These are phyloP conservation scores for Talaromyces borbonicus DNA, from an alignment of 495 filamentous ascomycete genomes.

Conservation along the genomic window DNA sequence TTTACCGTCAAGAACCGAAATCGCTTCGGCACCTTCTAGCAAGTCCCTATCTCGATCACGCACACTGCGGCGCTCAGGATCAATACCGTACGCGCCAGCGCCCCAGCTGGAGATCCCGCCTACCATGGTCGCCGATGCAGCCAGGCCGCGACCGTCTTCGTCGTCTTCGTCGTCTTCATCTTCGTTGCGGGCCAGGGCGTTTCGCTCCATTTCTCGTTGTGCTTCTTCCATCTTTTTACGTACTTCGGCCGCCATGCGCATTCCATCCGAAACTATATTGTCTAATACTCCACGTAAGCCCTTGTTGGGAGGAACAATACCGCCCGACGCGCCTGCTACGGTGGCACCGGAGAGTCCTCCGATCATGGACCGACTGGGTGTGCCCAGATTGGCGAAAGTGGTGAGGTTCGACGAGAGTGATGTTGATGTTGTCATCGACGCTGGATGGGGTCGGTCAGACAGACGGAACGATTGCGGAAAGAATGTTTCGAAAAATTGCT, in stretches of 20 bases:
- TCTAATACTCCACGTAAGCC: conserved; percentile 87
- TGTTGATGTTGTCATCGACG: conserved; percentile 41
- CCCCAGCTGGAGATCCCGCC: conserved; percentile 38
- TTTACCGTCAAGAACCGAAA: conserved; percentile 5
- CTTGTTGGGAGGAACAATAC: conserved; percentile 52
- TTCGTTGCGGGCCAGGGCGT: conserved; percentile 61
- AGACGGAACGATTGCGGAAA: conserved; percentile 66
- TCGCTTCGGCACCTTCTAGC: conserved; percentile 63
- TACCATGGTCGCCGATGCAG: conserved; percentile 19
- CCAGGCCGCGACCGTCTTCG: conserved; percentile 28
- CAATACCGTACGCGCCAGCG: conserved; percentile 39
- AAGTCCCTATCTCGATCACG: conserved; percentile 67
- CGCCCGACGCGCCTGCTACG: conserved; percentile 36
- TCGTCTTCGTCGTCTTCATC: conserved; percentile 70
- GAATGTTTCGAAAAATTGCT: conserved; percentile 87
- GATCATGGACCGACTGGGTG: conserved; percentile 32
- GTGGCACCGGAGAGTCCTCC: conserved; percentile 28
- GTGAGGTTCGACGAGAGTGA: conserved; percentile 66
- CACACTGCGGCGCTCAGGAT: conserved; percentile 51
- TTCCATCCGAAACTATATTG: conserved; percentile 93
- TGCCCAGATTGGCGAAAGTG: conserved; percentile 64
- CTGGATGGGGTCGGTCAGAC: conserved; percentile 35
- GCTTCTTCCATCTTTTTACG: conserved; percentile 87
- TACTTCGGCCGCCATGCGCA: conserved; percentile 88
- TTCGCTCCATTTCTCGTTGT: conserved; percentile 72